Percentiles rank a stretch among this genome's conserved stretches.
Evolutionary conservation across 192 early-diverging fungal species (phyloP).

Genomic region (Entomortierella parvispora): DNA sequence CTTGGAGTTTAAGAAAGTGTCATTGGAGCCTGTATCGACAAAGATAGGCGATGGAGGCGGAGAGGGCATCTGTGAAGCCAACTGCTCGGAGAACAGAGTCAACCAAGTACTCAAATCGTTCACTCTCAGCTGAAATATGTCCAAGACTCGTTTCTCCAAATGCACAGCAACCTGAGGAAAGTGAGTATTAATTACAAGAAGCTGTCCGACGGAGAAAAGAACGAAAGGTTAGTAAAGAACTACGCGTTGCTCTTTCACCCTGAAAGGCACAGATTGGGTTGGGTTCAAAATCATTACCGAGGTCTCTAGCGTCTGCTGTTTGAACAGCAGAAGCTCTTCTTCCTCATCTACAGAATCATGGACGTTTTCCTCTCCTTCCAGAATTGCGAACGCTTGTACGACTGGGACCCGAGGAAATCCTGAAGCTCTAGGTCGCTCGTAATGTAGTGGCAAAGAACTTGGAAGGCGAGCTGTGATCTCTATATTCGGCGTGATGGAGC

Average conservation of each 20-base stretch:
- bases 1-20: neutral
- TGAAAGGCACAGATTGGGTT: neutral
- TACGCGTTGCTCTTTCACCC: neutral
- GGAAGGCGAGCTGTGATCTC: conserved; percentile 53
- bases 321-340: conserved; percentile 63
- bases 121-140: conserved; percentile 38
- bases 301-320: conserved; percentile 62
- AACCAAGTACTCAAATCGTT: conserved; percentile 46
- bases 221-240: neutral
- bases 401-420: conserved; percentile 50
- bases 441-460: conserved; percentile 16
- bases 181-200: conserved; percentile 39
- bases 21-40: neutral
- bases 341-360: conserved; percentile 64
- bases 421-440: conserved; percentile 31
- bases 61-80: conserved; percentile 1
- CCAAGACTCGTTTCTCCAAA: conserved; percentile 55
- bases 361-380: conserved; percentile 60
- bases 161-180: conserved; percentile 56
- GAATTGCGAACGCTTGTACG: conserved; percentile 47
- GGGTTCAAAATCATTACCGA: no score
- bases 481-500: conserved; percentile 44
- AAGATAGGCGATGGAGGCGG: neutral
- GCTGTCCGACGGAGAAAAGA: conserved; percentile 8
- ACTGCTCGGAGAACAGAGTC: conserved; percentile 23